Conservation (phyloP, 2,329 filamentous ascomycete genomes). For the Aspergillus glaucus region DNA sequence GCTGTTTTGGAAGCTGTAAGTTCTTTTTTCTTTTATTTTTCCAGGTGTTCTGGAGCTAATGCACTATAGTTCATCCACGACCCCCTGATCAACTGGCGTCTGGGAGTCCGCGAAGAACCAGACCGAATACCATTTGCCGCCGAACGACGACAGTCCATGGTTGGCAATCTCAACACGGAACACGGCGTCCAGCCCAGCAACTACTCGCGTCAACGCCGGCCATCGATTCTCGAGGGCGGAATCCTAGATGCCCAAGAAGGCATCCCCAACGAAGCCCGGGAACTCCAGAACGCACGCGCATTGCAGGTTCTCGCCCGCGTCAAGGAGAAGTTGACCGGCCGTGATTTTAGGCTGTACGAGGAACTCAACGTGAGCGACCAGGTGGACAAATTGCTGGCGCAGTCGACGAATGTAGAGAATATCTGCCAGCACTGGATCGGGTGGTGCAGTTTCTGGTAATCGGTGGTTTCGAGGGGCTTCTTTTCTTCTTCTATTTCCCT, state of each 20-base stretch:
- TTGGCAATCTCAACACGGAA: conserved; percentile 43
- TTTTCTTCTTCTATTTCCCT: too few relatives aligned
- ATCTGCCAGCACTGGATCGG: conserved; percentile 98
- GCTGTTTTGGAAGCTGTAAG: conserved; percentile 93
- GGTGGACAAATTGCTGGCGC: conserved; percentile 88
- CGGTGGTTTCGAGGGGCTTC: too few relatives aligned
- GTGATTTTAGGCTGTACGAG: conserved; percentile 80
- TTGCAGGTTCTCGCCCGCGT: conserved; percentile 87
- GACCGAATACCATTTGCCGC: conserved; percentile 54
- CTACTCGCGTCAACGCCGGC: conserved; percentile 59
- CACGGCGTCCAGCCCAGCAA: conserved; percentile 57
- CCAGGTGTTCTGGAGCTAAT: conserved; percentile 2
- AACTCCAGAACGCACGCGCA: conserved; percentile 89
- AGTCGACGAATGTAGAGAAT: conserved; percentile 96
- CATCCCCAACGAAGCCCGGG: conserved; percentile 45
- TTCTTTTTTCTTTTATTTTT: conserved; percentile 20
- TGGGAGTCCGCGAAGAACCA: conserved; percentile 59
- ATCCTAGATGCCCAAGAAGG: conserved; percentile 39
- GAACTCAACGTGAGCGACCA: conserved; percentile 81
- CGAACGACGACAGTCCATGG: conserved; percentile 55
- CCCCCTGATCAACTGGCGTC: conserved; percentile 93
- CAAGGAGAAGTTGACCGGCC: conserved; percentile 89
- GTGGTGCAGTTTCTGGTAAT: conserved; percentile 96
- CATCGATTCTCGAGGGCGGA: conserved; percentile 62
- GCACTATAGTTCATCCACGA: conserved; percentile 85